Percentiles rank a stretch among this genome's conserved stretches.
phyloP scores from a whole-genome alignment of 106 monocot genomes.

The Dendrobium officinale region DNA sequence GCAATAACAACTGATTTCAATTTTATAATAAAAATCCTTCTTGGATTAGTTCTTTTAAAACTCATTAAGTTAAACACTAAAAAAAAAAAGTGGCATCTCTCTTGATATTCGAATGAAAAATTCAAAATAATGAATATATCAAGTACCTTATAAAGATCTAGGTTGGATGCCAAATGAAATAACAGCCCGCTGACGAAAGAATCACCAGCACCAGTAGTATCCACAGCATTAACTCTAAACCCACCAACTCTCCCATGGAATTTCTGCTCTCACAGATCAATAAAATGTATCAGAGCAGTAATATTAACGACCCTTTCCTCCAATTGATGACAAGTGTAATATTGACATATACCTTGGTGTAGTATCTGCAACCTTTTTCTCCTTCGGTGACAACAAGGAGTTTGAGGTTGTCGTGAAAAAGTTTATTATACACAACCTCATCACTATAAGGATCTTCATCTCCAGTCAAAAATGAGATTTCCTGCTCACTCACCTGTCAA shows the following conservation, averaged over 20 bases:
- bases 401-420: conserved; percentile 35
- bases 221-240: conserved; percentile 26
- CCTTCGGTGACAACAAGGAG: conserved; percentile 48
- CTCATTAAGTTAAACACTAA: background rate
- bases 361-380: conserved; percentile 45
- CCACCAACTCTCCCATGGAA: conserved; percentile 34
- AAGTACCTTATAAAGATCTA: conserved; percentile 27
- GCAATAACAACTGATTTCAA: background rate
- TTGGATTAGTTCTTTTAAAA: background rate
- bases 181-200: conserved; percentile 38
- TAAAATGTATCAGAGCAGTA: background rate
- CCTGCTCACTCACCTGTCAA: conserved; percentile 38
- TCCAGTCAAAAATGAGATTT: conserved; percentile 41
- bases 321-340: background rate
- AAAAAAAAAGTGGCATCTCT: background rate
- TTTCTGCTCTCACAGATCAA: conserved; percentile 14
- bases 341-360: conserved; percentile 29
- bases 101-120: background rate
- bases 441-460: conserved; percentile 31
- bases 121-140: background rate
- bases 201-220: conserved; percentile 55
- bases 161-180: conserved; percentile 18
- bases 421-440: conserved; percentile 27
- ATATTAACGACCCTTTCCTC: background rate
- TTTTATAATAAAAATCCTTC: background rate